A percentile compares a stretch with the other conserved stretches of the same genome.
Conservation (phyloP, 2,329 filamentous ascomycete species). For the Hortaea sp. region DNA sequence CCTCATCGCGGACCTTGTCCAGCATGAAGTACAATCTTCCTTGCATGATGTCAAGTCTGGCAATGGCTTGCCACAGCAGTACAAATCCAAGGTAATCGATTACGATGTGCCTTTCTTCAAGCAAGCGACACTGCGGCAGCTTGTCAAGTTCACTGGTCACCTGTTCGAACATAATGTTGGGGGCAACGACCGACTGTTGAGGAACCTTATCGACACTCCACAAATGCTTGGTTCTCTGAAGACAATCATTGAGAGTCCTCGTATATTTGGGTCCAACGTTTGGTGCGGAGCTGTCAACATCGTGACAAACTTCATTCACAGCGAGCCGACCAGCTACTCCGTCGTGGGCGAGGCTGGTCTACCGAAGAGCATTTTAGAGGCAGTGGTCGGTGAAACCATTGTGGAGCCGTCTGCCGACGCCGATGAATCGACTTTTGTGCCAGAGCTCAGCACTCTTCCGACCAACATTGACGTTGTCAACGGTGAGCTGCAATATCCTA, state of each 20-base stretch:
- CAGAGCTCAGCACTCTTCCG: conserved; percentile 11
- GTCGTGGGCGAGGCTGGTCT: conserved; percentile 91
- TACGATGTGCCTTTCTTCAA: conserved; percentile 89
- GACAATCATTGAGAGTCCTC: conserved; percentile 69
- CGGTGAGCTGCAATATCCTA: conserved; percentile 17
- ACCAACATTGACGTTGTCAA: conserved; percentile 14
- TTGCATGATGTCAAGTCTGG: conserved; percentile 56
- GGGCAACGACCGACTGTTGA: conserved; percentile 78
- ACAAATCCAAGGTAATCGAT: conserved; percentile 74
- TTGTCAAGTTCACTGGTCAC: conserved; percentile 93
- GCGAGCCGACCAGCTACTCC: conserved; percentile 93
- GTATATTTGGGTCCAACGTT: conserved; percentile 77
- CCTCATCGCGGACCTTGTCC: conserved; percentile 76
- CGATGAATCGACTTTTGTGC: conserved; percentile 9
- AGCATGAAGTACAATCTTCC: conserved; percentile 64
- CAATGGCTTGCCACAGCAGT: conserved; percentile 61
- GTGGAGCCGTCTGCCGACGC: conserved; percentile 17
- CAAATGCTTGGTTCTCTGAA: conserved; percentile 70
- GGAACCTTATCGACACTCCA: conserved; percentile 90
- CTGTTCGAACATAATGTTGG: conserved; percentile 77
- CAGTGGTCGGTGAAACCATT: conserved; percentile 47
- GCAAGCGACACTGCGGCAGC: conserved; percentile 84
- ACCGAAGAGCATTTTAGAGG: conserved; percentile 74
- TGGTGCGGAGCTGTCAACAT: conserved; percentile 94
- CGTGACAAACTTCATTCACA: conserved; percentile 93